These are phyloP conservation scores for Discostella pseudostelligera DNA, from an alignment of 108 stramenopile genomes.

Conservation along the genomic window DNA sequence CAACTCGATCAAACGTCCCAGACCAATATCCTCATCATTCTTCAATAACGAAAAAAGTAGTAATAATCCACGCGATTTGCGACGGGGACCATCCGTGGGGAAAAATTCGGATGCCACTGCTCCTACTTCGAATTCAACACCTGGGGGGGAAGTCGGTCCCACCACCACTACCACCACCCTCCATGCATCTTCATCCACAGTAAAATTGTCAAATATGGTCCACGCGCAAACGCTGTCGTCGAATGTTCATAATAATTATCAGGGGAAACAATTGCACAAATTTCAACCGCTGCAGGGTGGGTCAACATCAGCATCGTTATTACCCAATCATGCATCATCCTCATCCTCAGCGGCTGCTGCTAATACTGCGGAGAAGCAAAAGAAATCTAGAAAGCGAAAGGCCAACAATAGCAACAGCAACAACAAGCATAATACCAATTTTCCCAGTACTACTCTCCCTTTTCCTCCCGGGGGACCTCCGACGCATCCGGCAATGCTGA, in stretches of 20 bases:
- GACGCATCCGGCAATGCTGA: background rate
- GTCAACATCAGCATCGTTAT: background rate
- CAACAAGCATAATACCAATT: background rate
- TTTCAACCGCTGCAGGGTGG: background rate
- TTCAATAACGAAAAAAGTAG: no score
- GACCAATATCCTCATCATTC: background rate
- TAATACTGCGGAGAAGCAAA: background rate
- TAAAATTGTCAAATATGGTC: background rate
- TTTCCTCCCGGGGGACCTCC: background rate
- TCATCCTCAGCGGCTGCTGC: background rate
- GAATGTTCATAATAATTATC: background rate
- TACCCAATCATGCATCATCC: background rate
- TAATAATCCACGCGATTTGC: constrained; percentile 7
- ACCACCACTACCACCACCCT: no score
- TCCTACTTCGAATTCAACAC: background rate
- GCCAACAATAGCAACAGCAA: background rate
- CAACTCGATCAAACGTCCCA: background rate
- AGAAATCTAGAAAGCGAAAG: constrained; percentile 3
- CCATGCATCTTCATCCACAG: background rate
- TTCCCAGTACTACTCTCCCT: background rate
- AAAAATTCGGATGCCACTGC: background rate
- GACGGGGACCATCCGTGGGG: background rate
- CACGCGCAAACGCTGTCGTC: background rate
- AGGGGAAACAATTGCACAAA: constrained; percentile 6
- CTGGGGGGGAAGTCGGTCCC: background rate